Evolutionary conservation across 257 asterid genomes (phyloP).

Genomic region (Salvia hispanica): DNA sequence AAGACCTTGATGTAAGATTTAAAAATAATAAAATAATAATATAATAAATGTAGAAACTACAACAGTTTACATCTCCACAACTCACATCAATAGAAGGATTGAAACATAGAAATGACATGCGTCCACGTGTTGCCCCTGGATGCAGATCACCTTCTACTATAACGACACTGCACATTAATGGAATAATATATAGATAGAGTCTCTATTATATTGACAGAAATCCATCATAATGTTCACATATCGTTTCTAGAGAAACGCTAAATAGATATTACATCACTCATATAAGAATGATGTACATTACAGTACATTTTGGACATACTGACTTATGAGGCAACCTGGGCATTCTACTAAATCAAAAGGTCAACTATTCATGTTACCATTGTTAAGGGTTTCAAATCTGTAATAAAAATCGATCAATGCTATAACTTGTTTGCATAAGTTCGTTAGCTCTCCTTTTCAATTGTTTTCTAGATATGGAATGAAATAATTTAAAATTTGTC

Average conservation of each 20-base stretch:
- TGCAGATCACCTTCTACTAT: slow-evolving; percentile 84
- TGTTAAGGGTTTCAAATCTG: no score
- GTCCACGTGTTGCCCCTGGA: slow-evolving; percentile 79
- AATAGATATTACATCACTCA: background rate
- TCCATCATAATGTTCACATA: background rate
- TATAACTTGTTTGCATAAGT: background rate
- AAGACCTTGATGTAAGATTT: slow-evolving; percentile 35
- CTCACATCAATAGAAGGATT: slow-evolving; percentile 97
- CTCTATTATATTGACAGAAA: background rate
- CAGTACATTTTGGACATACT: no score
- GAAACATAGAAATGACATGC: slow-evolving; percentile 89
- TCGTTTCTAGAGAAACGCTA: slow-evolving; percentile 1
- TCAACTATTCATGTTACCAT: background rate
- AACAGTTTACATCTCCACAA: slow-evolving; percentile 19
- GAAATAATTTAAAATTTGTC: background rate
- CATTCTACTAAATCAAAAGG: background rate
- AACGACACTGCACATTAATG: slow-evolving; percentile 65
- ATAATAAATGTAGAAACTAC: slow-evolving; percentile 4
- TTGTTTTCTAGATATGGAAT: background rate
- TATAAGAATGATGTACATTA: no score
- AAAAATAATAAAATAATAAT: background rate
- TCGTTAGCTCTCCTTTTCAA: background rate
- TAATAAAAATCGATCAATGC: background rate
- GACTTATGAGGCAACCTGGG: no score
- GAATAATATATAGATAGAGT: slow-evolving; percentile 8